Evolutionary conservation across 2,329 filamentous ascomycete genomes (phyloP), one percentile per base, ranked within the genome.

Genomic region (Aspergillus clavatus): DNA sequence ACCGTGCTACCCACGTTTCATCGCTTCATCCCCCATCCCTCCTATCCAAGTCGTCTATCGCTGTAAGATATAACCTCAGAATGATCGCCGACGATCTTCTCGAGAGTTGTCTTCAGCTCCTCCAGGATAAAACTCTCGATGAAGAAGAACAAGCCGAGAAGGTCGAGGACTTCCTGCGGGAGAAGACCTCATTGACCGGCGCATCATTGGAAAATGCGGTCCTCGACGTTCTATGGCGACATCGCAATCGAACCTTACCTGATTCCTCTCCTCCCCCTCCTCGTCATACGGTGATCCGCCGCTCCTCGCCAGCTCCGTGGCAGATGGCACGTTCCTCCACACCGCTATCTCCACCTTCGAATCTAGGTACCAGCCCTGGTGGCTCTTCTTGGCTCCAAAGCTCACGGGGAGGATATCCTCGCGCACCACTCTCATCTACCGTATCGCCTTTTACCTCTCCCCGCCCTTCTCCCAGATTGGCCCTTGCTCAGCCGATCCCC

Each of bases 81-180:
- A 96, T 97, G 91, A 84, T 95, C 52, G 87, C 90, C 59, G 91
- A 97, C 76, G 83, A 90, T 58, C 83, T 91, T 45, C 95, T 94
- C 74, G 89, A 96, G 59, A 80, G 93, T 61, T 95, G 89, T 68
- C 81, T 94, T 65, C 87, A 89, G 42, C 81, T 96, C 63, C 80
- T 98, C 53, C 84, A 93, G 72, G 85, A 96, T 70, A 73, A 82
- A 47, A 76, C 78, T 44, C 77, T 95, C 50, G 88, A 95, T 59
- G 93, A 97, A 53, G 93, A 98, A 70, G 91, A 96, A 63, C 95
- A 93, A 76, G 91, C 87, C 39, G 91, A 97, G 70, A 87, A 81
- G 70, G 77, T 96, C 42, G 90, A 96, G 72, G 86, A 89, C 55
- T 77, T 96, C 42, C 76, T 97, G 59, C 84, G 83, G 69, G 84